phyloP scores from a whole-genome alignment of 75 land plant species.

The Cupressus sempervirens region DNA sequence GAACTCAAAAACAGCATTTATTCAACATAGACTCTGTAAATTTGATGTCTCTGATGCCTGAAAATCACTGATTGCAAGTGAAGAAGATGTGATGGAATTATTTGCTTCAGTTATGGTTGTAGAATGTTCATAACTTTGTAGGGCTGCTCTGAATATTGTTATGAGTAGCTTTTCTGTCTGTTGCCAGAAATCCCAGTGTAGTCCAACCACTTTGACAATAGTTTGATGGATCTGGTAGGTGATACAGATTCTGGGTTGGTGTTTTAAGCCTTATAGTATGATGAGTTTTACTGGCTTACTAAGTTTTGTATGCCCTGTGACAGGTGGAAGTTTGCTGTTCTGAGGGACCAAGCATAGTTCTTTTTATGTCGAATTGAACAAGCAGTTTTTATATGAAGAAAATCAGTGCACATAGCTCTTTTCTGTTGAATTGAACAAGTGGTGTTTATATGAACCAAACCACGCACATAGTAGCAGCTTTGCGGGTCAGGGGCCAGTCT shows the following conservation, averaged over 20 bases:
- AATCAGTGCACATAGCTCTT: too few species aligned
- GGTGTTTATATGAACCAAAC: too few species aligned
- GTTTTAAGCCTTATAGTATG: neutral
- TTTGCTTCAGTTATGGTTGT: neutral
- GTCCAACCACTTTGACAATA: neutral
- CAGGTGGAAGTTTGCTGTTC: neutral
- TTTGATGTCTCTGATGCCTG: too few species aligned
- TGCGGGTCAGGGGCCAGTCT: neutral
- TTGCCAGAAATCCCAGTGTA: neutral
- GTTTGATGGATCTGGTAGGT: neutral
- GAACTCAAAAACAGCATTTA: too few species aligned
- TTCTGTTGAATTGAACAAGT: too few species aligned
- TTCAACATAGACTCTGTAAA: too few species aligned
- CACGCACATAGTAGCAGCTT: neutral
- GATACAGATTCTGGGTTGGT: neutral
- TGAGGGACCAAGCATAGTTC: too few species aligned
- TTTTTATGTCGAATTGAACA: too few species aligned
- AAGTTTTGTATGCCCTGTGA: neutral
- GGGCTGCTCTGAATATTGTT: neutral
- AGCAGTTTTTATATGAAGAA: too few species aligned
- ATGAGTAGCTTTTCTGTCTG: neutral
- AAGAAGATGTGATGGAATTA: neutral
- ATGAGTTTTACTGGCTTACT: neutral
- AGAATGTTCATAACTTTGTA: neutral
- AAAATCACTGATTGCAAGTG: neutral